These are phyloP conservation scores for Cladophialophora bantiana DNA, from an alignment of 2,329 filamentous ascomycete genomes.

Conservation along the genomic window DNA sequence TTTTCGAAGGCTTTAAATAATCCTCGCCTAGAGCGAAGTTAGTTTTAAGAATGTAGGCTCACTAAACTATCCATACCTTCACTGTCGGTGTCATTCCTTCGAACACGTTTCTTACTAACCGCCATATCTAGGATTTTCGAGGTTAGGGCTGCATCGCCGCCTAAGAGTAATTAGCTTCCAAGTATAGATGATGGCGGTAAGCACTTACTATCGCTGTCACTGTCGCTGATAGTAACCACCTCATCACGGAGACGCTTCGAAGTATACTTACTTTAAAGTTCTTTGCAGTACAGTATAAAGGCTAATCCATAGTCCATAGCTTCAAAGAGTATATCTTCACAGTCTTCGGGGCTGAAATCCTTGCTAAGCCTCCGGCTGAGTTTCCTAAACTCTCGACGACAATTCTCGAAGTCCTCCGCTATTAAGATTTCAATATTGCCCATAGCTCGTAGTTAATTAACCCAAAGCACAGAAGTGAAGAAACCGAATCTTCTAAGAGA, in stretches of 20 bases:
- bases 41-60: background rate
- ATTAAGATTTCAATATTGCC: background rate
- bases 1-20: background rate
- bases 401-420: background rate
- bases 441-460: background rate
- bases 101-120: background rate
- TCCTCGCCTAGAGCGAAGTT: background rate
- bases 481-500: background rate
- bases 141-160: background rate
- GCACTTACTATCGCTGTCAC: background rate
- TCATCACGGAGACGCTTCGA: background rate
- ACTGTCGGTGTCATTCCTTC: background rate
- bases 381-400: background rate
- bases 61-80: background rate
- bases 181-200: background rate
- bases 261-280: background rate
- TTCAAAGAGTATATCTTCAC: background rate
- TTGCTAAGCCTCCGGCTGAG: background rate
- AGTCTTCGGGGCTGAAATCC: background rate
- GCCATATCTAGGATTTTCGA: background rate
- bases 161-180: background rate
- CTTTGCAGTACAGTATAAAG: background rate
- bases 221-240: background rate
- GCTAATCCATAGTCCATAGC: background rate
- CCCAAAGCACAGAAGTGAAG: background rate